These are phyloP conservation scores for Pseudonitzschia delicatissima DNA, from an alignment of 108 stramenopile genomes.

Conservation along the genomic window DNA sequence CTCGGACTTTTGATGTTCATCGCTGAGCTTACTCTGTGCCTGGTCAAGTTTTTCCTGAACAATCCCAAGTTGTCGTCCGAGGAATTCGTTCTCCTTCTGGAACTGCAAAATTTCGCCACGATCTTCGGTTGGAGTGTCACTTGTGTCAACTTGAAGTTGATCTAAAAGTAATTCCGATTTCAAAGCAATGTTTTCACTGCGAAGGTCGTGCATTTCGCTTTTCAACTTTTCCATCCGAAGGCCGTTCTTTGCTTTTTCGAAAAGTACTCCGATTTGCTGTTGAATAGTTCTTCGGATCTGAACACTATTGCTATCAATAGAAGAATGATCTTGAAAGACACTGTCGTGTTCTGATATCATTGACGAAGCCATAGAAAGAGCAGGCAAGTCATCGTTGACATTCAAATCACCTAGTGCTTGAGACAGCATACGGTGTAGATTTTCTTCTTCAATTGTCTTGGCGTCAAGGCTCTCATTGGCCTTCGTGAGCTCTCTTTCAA, in stretches of 20 bases:
- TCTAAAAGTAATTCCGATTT: background rate
- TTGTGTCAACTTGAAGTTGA: background rate
- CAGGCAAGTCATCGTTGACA: background rate
- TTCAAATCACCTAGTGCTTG: slow-evolving; percentile 1
- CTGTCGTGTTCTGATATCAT: slow-evolving; percentile 4
- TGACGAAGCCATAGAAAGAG: background rate
- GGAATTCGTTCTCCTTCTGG: slow-evolving; percentile 23
- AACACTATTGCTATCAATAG: background rate
- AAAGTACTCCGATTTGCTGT: slow-evolving; percentile 10
- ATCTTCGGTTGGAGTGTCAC: background rate
- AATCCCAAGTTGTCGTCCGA: slow-evolving; percentile 25
- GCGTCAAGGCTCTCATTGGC: background rate
- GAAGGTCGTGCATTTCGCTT: background rate
- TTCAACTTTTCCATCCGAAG: background rate
- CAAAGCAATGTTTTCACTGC: background rate
- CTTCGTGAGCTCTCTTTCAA: background rate
- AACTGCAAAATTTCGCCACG: slow-evolving; percentile 11
- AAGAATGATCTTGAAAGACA: background rate
- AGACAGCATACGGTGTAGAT: background rate
- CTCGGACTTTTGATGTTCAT: slow-evolving; percentile 12
- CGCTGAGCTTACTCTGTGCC: slow-evolving; percentile 9
- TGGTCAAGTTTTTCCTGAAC: slow-evolving; percentile 27
- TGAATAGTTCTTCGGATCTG: background rate
- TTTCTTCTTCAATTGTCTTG: slow-evolving; percentile 3
- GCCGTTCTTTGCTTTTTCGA: slow-evolving; percentile 11